Conservation (phyloP, 163 green algal species). For the Scenedesmus sp. region DNA sequence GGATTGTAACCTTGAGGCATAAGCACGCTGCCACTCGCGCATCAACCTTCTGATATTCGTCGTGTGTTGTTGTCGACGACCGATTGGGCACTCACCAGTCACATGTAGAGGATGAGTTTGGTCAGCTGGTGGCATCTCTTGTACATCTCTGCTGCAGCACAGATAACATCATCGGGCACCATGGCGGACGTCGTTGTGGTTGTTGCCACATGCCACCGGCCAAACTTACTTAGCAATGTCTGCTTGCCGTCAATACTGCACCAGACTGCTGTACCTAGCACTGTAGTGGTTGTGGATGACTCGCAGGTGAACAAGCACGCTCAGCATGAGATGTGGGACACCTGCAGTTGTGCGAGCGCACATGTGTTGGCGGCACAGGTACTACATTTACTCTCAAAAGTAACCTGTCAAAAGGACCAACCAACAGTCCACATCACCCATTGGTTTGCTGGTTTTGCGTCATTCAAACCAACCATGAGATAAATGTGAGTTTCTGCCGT, state of each 20-base stretch:
- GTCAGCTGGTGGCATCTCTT: background rate
- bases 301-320: background rate
- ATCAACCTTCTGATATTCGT: background rate
- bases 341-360: background rate
- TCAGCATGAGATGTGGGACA: background rate
- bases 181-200: conserved; percentile 24
- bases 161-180: background rate
- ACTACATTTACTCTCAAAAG: too few species aligned
- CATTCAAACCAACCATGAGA: too few species aligned
- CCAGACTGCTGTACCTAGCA: background rate
- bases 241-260: conserved; percentile 29
- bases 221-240: background rate
- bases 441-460: too few species aligned
- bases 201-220: conserved; percentile 31
- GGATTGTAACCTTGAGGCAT: background rate
- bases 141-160: background rate
- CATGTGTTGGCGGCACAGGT: background rate
- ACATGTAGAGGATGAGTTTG: background rate
- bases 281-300: conserved; percentile 44
- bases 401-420: too few species aligned
- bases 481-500: background rate
- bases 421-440: too few species aligned
- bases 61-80: background rate
- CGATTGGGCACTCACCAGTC: background rate
- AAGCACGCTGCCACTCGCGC: background rate